A percentile compares a stretch with the other conserved stretches of the same genome.
These are phyloP conservation scores for Acer campestre DNA, from an alignment of 345 rosid genomes.

Conservation along the genomic window DNA sequence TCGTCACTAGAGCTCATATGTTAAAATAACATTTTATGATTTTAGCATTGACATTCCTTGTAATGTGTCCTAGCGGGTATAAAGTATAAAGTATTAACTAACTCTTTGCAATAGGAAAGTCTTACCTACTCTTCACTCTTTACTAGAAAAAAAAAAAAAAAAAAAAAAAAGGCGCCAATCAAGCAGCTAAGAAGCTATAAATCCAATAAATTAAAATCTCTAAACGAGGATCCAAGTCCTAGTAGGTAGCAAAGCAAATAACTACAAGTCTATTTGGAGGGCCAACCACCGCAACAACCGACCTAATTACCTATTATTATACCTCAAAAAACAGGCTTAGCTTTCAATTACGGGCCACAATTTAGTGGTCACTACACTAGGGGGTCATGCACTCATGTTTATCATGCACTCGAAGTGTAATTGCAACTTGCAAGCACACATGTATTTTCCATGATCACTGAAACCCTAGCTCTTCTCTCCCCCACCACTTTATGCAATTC, in stretches of 20 bases:
- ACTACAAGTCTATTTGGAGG: not conserved
- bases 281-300: not conserved
- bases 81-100: no score
- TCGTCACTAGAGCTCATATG: no score
- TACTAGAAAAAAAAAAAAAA: not conserved
- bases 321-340: not conserved
- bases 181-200: not conserved
- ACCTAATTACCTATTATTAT: not conserved
- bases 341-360: not conserved
- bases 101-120: no score
- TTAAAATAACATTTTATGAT: no score
- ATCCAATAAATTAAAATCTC: not conserved
- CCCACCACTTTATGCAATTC: not conserved
- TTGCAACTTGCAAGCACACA: conserved; percentile 3
- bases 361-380: not conserved
- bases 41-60: no score
- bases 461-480: not conserved
- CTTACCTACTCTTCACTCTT: no score
- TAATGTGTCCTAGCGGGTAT: no score
- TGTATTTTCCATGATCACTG: not conserved
- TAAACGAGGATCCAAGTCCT: not conserved
- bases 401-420: not conserved
- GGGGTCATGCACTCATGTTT: not conserved
- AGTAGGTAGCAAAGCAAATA: not conserved
- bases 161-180: not conserved